Conservation (phyloP, 2,329 filamentous ascomycete genomes). For the Cladosporium velox region DNA sequence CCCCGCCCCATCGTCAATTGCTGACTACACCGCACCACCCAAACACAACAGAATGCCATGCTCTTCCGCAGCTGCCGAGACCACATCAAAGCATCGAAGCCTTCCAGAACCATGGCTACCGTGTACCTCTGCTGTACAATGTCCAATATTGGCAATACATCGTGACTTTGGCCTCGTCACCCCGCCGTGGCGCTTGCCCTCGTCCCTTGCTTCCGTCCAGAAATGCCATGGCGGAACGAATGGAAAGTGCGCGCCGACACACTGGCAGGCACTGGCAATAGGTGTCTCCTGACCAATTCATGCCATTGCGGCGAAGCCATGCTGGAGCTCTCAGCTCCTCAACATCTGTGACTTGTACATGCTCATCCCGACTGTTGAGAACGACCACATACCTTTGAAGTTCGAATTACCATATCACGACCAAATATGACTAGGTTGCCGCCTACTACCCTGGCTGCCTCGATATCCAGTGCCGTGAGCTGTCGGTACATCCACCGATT, state of each 20-base stretch:
- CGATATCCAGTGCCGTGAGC: not conserved
- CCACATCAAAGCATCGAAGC: slow-evolving; percentile 10
- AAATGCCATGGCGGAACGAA: slow-evolving; percentile 9
- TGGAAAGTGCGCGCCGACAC: slow-evolving; percentile 5
- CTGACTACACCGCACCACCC: not conserved
- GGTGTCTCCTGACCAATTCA: slow-evolving; percentile 13
- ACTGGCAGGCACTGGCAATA: not conserved
- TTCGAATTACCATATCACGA: not conserved
- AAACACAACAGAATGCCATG: slow-evolving; percentile 15
- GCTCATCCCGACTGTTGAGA: not conserved
- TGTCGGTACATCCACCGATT: slow-evolving; percentile 4
- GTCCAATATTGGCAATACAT: slow-evolving; percentile 3
- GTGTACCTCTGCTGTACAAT: not conserved
- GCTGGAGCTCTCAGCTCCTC: not conserved
- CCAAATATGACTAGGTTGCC: not conserved
- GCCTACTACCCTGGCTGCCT: not conserved
- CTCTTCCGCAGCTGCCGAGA: not conserved
- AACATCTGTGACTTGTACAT: not conserved
- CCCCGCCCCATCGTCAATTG: not conserved
- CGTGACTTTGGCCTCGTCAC: slow-evolving; percentile 12
- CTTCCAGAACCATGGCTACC: slow-evolving; percentile 17
- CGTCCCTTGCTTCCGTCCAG: slow-evolving; percentile 10
- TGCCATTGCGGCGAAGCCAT: not conserved
- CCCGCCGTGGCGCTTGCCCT: slow-evolving; percentile 6
- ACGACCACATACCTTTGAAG: not conserved